Conservation (phyloP, 2,329 filamentous ascomycete species). For the Colletotrichum sidae region DNA sequence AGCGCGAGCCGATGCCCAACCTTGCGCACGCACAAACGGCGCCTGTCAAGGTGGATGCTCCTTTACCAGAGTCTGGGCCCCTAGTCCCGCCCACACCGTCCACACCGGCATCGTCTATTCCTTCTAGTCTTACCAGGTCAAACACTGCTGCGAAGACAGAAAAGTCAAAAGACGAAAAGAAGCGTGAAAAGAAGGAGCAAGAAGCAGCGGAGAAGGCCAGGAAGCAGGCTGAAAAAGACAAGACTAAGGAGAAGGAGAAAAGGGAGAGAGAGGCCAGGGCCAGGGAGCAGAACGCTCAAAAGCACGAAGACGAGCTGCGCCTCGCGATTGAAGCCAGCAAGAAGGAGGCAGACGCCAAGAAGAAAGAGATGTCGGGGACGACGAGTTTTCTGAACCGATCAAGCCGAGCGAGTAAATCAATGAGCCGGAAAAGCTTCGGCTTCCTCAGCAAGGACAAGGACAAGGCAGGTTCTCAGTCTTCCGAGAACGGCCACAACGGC, state of each 20-base stretch:
- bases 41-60: constrained; percentile 53
- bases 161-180: constrained; percentile 70
- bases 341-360: constrained; percentile 58
- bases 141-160: constrained; percentile 39
- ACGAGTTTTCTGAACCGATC: constrained; percentile 72
- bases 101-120: constrained; percentile 44
- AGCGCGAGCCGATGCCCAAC: constrained; percentile 65
- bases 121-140: constrained; percentile 39
- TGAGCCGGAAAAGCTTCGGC: constrained; percentile 80
- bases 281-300: constrained; percentile 55
- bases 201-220: constrained; percentile 64
- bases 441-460: constrained; percentile 69
- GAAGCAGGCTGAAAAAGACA: constrained; percentile 59
- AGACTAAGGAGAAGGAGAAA: constrained; percentile 57
- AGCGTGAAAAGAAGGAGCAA: constrained; percentile 76
- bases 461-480: constrained; percentile 43
- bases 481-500: constrained; percentile 47
- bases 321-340: constrained; percentile 76
- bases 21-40: constrained; percentile 77
- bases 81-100: constrained; percentile 48
- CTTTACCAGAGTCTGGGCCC: constrained; percentile 40
- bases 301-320: constrained; percentile 72
- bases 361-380: constrained; percentile 54
- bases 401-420: constrained; percentile 79
- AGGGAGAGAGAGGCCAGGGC: constrained; percentile 51